These are phyloP conservation scores for Aspergillus coremiiformis DNA, from an alignment of 495 filamentous ascomycete species.

Conservation along the genomic window DNA sequence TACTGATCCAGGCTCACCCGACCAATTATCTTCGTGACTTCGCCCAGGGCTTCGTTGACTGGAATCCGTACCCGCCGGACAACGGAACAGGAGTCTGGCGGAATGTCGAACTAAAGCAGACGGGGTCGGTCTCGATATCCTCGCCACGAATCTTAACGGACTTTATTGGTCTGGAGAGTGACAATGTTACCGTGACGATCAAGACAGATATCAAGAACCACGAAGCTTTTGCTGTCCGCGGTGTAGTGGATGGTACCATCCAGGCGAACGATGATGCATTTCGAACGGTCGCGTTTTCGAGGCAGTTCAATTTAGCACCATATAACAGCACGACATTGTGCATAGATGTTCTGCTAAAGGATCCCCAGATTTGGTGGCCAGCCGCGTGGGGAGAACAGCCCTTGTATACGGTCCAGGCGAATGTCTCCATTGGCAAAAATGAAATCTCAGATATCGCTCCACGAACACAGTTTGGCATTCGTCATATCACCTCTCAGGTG, in stretches of 20 bases:
- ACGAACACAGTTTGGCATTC: slow-evolving; percentile 45
- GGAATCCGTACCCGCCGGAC: slow-evolving; percentile 57
- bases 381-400: slow-evolving; percentile 67
- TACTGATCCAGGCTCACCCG: slow-evolving; percentile 48
- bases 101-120: slow-evolving; percentile 51
- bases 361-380: slow-evolving; percentile 71
- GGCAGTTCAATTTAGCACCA: slow-evolving; percentile 31
- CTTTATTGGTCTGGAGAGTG: slow-evolving; percentile 21
- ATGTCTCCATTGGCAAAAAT: slow-evolving; percentile 23
- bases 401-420: slow-evolving; percentile 51
- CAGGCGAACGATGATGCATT: slow-evolving; percentile 11
- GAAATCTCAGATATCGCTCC: slow-evolving; percentile 35
- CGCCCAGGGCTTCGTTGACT: slow-evolving; percentile 55
- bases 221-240: slow-evolving; percentile 27
- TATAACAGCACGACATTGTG: slow-evolving; percentile 32
- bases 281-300: slow-evolving; percentile 14
- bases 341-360: slow-evolving; percentile 32
- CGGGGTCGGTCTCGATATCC: slow-evolving; percentile 45
- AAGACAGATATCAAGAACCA: slow-evolving; percentile 45
- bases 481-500: slow-evolving; percentile 43
- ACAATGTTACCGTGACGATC: slow-evolving; percentile 34
- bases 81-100: slow-evolving; percentile 58
- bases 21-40: slow-evolving; percentile 54
- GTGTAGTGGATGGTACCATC: slow-evolving; percentile 35
- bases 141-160: slow-evolving; percentile 43